Percentiles rank a stretch among this genome's conserved stretches.
phyloP scores from a whole-genome alignment of 257 asterid genomes.

The Asclepias syriaca region DNA sequence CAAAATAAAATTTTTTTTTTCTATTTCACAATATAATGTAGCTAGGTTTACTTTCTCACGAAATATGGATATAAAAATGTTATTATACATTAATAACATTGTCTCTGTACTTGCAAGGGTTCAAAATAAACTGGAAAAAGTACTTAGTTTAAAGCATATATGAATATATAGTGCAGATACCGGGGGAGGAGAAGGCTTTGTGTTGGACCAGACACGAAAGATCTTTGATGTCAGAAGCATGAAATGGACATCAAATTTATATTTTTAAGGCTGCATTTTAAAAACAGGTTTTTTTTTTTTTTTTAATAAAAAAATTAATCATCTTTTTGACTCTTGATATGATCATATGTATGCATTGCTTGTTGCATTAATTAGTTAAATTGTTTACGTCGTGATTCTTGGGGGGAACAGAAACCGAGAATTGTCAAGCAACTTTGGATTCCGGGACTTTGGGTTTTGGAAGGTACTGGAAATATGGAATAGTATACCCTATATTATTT shows the following conservation, averaged over 20 bases:
- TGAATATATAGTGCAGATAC: background rate
- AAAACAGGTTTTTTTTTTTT: too few species aligned
- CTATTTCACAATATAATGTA: too few species aligned
- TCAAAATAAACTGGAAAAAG: background rate
- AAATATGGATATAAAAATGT: background rate
- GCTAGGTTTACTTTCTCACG: too few species aligned
- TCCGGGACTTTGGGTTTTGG: constrained; percentile 34
- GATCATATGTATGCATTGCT: background rate
- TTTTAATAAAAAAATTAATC: too few species aligned
- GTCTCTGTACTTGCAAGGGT: background rate
- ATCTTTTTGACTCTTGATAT: constrained; percentile 26
- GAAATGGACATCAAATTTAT: background rate
- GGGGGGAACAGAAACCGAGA: constrained; percentile 47
- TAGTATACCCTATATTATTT: background rate
- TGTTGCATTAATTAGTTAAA: constrained; percentile 11
- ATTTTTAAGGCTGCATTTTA: too few species aligned
- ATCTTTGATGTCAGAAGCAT: constrained; percentile 31
- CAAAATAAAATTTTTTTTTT: too few species aligned
- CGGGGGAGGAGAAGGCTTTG: background rate
- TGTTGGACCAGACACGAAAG: constrained; percentile 23
- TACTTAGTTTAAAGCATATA: background rate
- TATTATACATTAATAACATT: background rate
- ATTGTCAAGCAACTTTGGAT: constrained; percentile 31
- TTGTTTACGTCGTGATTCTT: constrained; percentile 39
- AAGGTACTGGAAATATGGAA: background rate